Evolutionary conservation across 2,329 filamentous ascomycete species (phyloP).

Genomic region (Talaromyces sp.): DNA sequence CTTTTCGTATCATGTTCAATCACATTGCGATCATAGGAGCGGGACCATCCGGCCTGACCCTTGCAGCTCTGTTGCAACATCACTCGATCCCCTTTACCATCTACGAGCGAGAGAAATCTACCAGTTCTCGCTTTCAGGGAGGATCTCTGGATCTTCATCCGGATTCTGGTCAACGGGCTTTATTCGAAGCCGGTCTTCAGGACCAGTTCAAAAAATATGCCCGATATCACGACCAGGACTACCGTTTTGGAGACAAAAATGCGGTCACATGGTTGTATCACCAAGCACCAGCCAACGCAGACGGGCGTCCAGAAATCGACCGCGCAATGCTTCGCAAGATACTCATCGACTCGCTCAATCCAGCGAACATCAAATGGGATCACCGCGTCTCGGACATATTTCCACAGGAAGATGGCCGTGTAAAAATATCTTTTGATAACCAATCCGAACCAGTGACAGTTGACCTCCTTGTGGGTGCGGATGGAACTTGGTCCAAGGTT

Average conservation of each 20-base stretch:
- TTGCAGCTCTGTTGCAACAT: background rate
- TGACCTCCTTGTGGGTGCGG: slow-evolving; percentile 27
- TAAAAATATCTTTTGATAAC: slow-evolving; percentile 16
- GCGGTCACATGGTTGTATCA: background rate
- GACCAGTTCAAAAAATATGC: slow-evolving; percentile 25
- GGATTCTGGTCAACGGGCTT: slow-evolving; percentile 22
- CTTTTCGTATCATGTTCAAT: background rate
- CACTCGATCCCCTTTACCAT: slow-evolving; percentile 15
- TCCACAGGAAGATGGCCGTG: background rate
- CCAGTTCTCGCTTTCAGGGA: slow-evolving; percentile 21
- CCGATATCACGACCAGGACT: background rate
- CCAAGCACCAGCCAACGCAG: background rate
- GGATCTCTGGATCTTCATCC: slow-evolving; percentile 28
- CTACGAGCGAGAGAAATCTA: slow-evolving; percentile 31
- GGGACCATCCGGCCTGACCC: slow-evolving; percentile 5
- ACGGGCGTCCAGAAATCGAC: slow-evolving; percentile 28
- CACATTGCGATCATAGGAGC: background rate
- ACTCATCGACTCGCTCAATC: slow-evolving; percentile 23
- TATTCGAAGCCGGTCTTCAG: slow-evolving; percentile 23
- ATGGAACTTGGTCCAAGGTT: slow-evolving; percentile 28
- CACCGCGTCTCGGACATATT: slow-evolving; percentile 17
- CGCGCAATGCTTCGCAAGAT: slow-evolving; percentile 23
- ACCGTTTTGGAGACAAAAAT: background rate
- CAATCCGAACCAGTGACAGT: slow-evolving; percentile 19
- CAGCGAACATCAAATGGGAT: slow-evolving; percentile 23